A percentile compares a stretch with the other conserved stretches of the same genome.
These are phyloP conservation scores for Auricularia heimuer DNA, from an alignment of 768 basidiomycete genomes.

Conservation along the genomic window DNA sequence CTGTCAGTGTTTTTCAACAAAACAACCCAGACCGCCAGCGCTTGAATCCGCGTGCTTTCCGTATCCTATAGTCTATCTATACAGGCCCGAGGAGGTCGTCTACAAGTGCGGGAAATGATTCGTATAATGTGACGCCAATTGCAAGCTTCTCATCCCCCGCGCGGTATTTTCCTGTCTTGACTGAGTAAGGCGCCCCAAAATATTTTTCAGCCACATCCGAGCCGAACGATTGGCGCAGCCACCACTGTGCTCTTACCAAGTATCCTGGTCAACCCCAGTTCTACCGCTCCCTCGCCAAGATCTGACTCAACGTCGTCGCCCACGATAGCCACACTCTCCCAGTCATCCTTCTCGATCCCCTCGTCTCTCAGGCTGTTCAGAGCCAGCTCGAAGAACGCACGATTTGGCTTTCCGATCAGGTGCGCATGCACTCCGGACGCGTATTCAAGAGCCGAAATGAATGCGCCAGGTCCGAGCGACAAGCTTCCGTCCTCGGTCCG, in stretches of 20 bases:
- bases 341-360: constrained; percentile 8
- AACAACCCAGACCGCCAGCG: background rate
- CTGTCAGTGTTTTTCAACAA: background rate
- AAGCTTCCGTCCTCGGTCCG: constrained; percentile 37
- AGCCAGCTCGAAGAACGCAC: constrained; percentile 48
- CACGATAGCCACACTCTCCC: constrained; percentile 37
- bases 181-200: constrained; percentile 21
- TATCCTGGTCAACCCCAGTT: constrained; percentile 51
- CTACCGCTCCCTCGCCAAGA: constrained; percentile 50
- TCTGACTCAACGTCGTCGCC: constrained; percentile 62
- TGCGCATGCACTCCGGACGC: constrained; percentile 39
- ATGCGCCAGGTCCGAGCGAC: constrained; percentile 62
- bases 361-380: constrained; percentile 32
- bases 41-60: background rate
- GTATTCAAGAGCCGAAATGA: constrained; percentile 51
- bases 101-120: constrained; percentile 45
- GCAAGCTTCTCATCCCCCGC: constrained; percentile 41
- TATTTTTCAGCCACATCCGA: constrained; percentile 4
- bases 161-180: constrained; percentile 63
- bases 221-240: constrained; percentile 3
- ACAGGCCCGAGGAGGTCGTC: constrained; percentile 29
- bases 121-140: constrained; percentile 34
- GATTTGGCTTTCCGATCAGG: constrained; percentile 56
- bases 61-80: constrained; percentile 4
- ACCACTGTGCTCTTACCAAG: constrained; percentile 36